These are phyloP conservation scores for Penicillium sp. DNA, from an alignment of 2,329 filamentous ascomycete genomes.

Conservation along the genomic window DNA sequence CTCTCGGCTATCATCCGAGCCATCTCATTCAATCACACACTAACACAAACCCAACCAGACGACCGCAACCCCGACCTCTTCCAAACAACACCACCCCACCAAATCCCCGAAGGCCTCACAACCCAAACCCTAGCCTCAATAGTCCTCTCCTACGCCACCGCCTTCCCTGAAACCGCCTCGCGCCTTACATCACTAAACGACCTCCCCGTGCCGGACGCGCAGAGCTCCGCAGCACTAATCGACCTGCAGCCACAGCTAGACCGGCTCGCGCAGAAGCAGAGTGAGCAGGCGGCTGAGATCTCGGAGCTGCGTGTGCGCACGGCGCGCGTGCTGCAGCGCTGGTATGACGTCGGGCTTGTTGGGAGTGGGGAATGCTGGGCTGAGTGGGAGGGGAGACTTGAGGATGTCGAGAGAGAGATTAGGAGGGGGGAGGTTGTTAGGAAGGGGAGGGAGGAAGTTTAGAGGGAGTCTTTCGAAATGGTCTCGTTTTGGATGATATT, in stretches of 20 bases:
- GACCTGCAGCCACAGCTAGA: slow-evolving; percentile 44
- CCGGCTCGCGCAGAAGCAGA: slow-evolving; percentile 35
- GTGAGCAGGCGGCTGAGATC: slow-evolving; percentile 39
- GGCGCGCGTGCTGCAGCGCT: slow-evolving; percentile 57
- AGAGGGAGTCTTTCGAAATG: slow-evolving; percentile 7
- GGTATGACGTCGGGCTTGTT: slow-evolving; percentile 72
- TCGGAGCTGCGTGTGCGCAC: slow-evolving; percentile 43
- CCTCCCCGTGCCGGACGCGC: slow-evolving; percentile 44
- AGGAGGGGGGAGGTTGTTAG: slow-evolving; percentile 60
- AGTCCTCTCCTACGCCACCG: slow-evolving; percentile 45
- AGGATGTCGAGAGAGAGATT: slow-evolving; percentile 63
- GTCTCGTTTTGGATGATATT: background rate
- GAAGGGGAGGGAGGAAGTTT: slow-evolving; percentile 51
- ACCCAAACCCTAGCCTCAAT: slow-evolving; percentile 39
- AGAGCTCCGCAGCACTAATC: slow-evolving; percentile 42
- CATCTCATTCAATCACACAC: background rate
- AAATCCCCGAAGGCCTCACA: slow-evolving; percentile 36
- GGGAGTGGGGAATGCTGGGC: slow-evolving; percentile 67
- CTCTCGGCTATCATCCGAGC: background rate
- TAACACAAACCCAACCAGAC: slow-evolving; percentile 26
- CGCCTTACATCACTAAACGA: slow-evolving; percentile 49
- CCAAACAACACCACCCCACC: slow-evolving; percentile 31
- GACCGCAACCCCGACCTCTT: slow-evolving; percentile 44
- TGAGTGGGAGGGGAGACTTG: slow-evolving; percentile 66
- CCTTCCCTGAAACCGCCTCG: slow-evolving; percentile 48